Evolutionary conservation across 306 rosid genomes (phyloP).

Genomic region (Oemleria cerasiformis): DNA sequence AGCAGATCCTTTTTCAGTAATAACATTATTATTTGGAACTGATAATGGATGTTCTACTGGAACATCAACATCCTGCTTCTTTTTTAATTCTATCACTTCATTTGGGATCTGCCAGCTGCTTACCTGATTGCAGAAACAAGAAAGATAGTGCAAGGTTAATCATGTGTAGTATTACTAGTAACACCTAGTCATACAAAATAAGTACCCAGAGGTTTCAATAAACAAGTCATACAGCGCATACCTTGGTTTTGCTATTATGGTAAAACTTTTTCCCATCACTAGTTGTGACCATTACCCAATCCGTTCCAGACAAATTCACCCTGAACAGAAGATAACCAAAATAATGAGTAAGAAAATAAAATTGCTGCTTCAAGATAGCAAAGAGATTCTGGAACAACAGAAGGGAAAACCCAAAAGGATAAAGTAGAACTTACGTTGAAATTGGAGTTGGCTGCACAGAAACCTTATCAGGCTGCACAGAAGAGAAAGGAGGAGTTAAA

Average conservation of each 20-base stretch:
- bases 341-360: constrained; percentile 8
- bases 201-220: constrained; percentile 4
- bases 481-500: background rate
- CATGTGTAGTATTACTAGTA: background rate
- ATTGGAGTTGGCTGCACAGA: constrained; percentile 74
- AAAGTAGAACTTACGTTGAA: constrained; percentile 67
- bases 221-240: constrained; percentile 22
- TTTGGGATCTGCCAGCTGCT: constrained; percentile 99
- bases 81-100: constrained; percentile 84
- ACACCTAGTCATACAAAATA: background rate
- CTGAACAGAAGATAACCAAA: constrained; percentile 35
- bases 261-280: constrained; percentile 88
- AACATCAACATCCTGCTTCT: constrained; percentile 68
- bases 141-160: constrained; percentile 2
- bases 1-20: constrained; percentile 66
- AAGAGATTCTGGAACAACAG: background rate
- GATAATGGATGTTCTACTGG: constrained; percentile 51
- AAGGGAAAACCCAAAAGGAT: background rate
- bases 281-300: constrained; percentile 81
- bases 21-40: constrained; percentile 51
- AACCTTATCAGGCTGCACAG: constrained; percentile 71
- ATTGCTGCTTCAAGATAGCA: constrained; percentile 6
- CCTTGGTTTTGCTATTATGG: constrained; percentile 88
- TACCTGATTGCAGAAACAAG: constrained; percentile 43
- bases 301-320: constrained; percentile 77